A percentile compares a stretch with the other conserved stretches of the same genome.
phyloP scores from a whole-genome alignment of 192 early-diverging fungal genomes.

The Rhizoclosmatium globosum region DNA sequence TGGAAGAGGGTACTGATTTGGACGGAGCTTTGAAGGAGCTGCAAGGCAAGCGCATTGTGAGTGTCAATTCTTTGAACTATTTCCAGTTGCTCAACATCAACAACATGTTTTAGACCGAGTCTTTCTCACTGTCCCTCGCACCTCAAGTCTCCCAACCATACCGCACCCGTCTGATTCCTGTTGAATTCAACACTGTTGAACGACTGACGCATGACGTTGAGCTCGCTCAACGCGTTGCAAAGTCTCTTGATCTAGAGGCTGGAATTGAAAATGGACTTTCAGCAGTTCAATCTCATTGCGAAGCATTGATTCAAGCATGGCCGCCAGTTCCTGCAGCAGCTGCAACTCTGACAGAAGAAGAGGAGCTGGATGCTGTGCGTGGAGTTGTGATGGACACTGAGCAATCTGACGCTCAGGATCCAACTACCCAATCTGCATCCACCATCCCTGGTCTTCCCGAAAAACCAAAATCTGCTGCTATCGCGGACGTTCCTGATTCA shows the following conservation, averaged over 20 bases:
- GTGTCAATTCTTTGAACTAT: constrained; percentile 12
- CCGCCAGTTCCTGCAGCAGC: not conserved
- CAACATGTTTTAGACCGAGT: constrained; percentile 56
- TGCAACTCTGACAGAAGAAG: no score
- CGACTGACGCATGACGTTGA: constrained; percentile 80
- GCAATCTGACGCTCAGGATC: no score
- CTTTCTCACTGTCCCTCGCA: constrained; percentile 63
- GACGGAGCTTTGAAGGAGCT: constrained; percentile 69
- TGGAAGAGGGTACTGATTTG: constrained; percentile 85
- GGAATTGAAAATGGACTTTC: constrained; percentile 43
- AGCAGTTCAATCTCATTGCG: not conserved
- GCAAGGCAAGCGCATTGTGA: constrained; percentile 60
- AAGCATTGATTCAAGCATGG: not conserved
- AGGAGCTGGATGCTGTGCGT: not conserved
- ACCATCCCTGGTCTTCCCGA: not conserved
- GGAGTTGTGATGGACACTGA: not conserved
- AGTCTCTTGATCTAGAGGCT: constrained; percentile 65
- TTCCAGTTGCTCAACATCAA: constrained; percentile 25
- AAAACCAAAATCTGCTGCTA: no score
- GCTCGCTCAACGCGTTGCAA: constrained; percentile 63
- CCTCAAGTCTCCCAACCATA: constrained; percentile 52
- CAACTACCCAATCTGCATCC: no score
- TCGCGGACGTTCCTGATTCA: constrained; percentile 4
- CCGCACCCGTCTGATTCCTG: constrained; percentile 70
- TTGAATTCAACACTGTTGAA: constrained; percentile 71